A percentile compares a stretch with the other conserved stretches of the same genome.
These are phyloP conservation scores for Cryptosporidium felis DNA, from an alignment of 169 alveolate species.

Conservation along the genomic window DNA sequence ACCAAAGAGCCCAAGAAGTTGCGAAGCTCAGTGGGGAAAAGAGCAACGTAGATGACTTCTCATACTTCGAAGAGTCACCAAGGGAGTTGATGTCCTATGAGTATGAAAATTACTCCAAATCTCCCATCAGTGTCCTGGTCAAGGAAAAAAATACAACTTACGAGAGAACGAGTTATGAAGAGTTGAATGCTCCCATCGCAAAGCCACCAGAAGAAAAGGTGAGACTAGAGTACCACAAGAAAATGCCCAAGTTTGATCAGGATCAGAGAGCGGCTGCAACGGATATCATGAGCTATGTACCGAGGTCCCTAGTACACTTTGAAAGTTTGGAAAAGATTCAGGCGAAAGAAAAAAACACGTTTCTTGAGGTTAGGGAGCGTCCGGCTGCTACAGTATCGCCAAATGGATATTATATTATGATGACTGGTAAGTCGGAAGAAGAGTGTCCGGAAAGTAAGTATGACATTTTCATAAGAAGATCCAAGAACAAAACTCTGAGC, in stretches of 20 bases:
- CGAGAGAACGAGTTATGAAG: background rate
- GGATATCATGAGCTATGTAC: constrained; percentile 26
- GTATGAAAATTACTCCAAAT: constrained; percentile 6
- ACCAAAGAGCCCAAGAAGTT: too few species aligned
- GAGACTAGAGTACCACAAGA: constrained; percentile 47
- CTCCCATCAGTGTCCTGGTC: constrained; percentile 16
- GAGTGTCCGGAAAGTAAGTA: constrained; percentile 53
- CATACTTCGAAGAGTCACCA: constrained; percentile 45
- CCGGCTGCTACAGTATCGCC: constrained; percentile 71
- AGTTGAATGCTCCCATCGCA: constrained; percentile 9
- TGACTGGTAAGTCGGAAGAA: constrained; percentile 17
- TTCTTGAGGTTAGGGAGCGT: constrained; percentile 33
- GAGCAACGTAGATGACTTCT: background rate
- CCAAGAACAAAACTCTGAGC: constrained; percentile 3
- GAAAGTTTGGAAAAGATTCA: constrained; percentile 7
- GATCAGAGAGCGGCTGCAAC: constrained; percentile 1
- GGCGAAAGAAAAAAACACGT: constrained; percentile 32
- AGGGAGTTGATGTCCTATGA: constrained; percentile 39
- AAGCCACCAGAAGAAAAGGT: background rate
- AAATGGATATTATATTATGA: constrained; percentile 38
- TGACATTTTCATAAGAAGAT: constrained; percentile 41
- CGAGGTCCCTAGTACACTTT: constrained; percentile 56
- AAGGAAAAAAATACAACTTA: background rate
- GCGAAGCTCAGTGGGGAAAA: background rate
- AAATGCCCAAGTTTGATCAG: constrained; percentile 29